phyloP scores from a whole-genome alignment of 1,284 basidiomycete species.

The Ganoderma multipileum region DNA sequence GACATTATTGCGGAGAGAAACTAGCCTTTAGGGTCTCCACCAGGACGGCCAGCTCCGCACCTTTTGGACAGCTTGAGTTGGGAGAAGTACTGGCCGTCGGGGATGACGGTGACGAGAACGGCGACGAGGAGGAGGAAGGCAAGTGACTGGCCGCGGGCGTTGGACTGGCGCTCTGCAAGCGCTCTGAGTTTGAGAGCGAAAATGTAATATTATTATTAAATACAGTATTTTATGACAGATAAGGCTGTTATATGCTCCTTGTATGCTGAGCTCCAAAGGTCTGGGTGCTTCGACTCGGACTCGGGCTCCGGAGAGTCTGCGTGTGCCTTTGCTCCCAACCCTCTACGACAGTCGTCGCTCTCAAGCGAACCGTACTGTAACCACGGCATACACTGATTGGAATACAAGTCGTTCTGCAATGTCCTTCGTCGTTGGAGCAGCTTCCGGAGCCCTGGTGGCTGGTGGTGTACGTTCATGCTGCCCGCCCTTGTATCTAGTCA shows the following conservation, averaged over 20 bases:
- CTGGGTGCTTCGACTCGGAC: too few relatives aligned
- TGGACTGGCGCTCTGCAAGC: too few relatives aligned
- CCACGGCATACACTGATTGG: not conserved
- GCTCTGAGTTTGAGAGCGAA: not conserved
- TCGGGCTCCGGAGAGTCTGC: too few relatives aligned
- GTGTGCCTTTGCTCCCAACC: too few relatives aligned
- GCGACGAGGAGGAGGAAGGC: constrained; percentile 17
- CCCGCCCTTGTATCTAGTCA: constrained; percentile 12
- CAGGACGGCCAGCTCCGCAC: constrained; percentile 9
- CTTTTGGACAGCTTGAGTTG: constrained; percentile 4
- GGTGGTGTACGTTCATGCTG: constrained; percentile 31
- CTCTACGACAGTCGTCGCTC: not conserved
- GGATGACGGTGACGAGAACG: constrained; percentile 6
- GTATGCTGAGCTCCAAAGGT: too few relatives aligned
- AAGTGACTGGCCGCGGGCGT: not conserved
- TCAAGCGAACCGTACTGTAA: not conserved
- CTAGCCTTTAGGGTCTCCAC: not conserved
- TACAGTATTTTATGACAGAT: not conserved
- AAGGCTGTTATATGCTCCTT: too few relatives aligned
- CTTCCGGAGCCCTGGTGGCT: constrained; percentile 34
- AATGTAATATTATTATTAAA: not conserved
- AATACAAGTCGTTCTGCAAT: constrained; percentile 16
- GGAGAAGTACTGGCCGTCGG: constrained; percentile 5
- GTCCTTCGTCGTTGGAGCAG: constrained; percentile 40
- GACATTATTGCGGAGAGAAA: constrained; percentile 22